Evolutionary conservation across 371 early-diverging fungal species (phyloP).

Genomic region (Syncephalastrum sp.): DNA sequence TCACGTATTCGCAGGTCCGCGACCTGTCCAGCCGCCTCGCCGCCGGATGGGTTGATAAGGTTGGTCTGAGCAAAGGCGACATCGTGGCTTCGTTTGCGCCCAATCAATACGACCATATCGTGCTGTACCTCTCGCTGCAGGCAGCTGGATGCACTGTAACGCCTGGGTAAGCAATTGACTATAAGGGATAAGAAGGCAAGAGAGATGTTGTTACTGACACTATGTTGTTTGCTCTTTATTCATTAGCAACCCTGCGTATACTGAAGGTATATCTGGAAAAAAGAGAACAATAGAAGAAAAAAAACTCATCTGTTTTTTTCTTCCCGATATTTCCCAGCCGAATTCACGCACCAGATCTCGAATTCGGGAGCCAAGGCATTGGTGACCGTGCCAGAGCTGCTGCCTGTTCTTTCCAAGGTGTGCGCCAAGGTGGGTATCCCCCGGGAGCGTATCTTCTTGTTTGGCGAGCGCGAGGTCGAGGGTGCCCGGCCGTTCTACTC

Average conservation of each 20-base stretch:
- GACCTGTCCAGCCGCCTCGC: conserved; percentile 54
- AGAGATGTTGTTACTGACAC: too few species aligned
- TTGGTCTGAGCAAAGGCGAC: conserved; percentile 60
- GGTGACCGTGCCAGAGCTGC: conserved; percentile 44
- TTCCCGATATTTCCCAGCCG: conserved; percentile 10
- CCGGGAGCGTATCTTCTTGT: conserved; percentile 48
- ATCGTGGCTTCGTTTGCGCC: conserved; percentile 70
- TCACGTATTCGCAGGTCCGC: conserved; percentile 64
- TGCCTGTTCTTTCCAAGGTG: conserved; percentile 48
- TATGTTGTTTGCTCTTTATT: background rate
- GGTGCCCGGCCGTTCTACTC: conserved; percentile 27
- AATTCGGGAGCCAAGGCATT: conserved; percentile 50
- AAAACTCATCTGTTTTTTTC: background rate
- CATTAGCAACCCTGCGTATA: conserved; percentile 20
- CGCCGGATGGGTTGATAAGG: conserved; percentile 59
- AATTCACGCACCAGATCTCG: conserved; percentile 21
- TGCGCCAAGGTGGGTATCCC: conserved; percentile 55
- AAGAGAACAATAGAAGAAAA: background rate
- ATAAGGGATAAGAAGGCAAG: too few species aligned
- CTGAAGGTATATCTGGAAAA: conserved; percentile 13
- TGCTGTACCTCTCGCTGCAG: conserved; percentile 36
- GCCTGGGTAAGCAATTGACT: conserved; percentile 26
- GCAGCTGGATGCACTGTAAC: conserved; percentile 37
- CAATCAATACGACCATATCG: conserved; percentile 51
- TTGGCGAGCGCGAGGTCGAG: conserved; percentile 44